Evolutionary conservation across 2,329 filamentous ascomycete species (phyloP).

Genomic region (Aureobasidium melanogenum): DNA sequence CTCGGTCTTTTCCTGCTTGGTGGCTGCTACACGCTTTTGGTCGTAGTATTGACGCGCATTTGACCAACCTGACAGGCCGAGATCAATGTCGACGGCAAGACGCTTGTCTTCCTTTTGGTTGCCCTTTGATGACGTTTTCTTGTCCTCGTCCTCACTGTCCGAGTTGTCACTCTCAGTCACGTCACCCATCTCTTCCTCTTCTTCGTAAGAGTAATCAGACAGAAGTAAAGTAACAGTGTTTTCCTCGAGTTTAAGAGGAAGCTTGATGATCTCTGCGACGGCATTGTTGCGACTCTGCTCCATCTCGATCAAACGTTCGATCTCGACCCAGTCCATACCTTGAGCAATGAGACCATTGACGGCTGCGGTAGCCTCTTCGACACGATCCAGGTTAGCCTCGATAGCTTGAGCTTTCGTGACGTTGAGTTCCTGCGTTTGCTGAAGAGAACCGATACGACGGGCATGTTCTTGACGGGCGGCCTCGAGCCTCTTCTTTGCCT

Average conservation of each 20-base stretch:
- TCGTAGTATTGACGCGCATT: conserved; percentile 91
- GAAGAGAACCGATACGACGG: conserved; percentile 73
- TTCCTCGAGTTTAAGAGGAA: conserved; percentile 83
- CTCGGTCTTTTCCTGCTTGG: conserved; percentile 79
- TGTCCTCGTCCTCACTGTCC: conserved; percentile 49
- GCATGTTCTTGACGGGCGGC: conserved; percentile 75
- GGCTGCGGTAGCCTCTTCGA: conserved; percentile 86
- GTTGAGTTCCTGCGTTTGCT: conserved; percentile 73
- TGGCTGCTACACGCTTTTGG: conserved; percentile 72
- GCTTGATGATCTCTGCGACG: conserved; percentile 76
- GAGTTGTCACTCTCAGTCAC: conserved; percentile 59
- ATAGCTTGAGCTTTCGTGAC: conserved; percentile 83
- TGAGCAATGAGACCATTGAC: conserved; percentile 86
- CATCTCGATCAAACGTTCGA: conserved; percentile 76
- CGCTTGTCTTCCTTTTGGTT: conserved; percentile 30
- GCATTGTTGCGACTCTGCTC: conserved; percentile 75
- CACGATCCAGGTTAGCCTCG: conserved; percentile 79
- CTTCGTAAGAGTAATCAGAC: conserved; percentile 57
- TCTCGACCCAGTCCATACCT: conserved; percentile 96
- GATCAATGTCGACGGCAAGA: conserved; percentile 74
- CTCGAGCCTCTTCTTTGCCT: conserved; percentile 75
- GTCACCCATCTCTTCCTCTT: conserved; percentile 49
- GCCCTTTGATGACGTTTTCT: conserved; percentile 16
- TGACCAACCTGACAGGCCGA: conserved; percentile 72
- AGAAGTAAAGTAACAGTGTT: conserved; percentile 77